phyloP scores from a whole-genome alignment of 805 yeast species.

The Tetrapisispora namnaoensis region DNA sequence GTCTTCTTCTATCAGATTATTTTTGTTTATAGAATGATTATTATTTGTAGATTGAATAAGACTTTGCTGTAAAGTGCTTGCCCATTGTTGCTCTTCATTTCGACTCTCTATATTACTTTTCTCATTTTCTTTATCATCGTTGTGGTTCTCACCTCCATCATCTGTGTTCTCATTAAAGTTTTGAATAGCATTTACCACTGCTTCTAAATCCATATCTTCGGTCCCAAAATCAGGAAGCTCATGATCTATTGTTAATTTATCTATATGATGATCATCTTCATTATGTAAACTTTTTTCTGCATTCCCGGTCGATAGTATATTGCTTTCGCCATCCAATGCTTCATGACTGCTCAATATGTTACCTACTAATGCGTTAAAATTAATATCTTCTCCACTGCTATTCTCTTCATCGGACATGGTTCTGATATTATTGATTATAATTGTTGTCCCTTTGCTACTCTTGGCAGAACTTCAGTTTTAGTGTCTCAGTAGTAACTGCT shows the following conservation, averaged over 20 bases:
- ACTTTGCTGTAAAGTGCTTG: slow-evolving; percentile 23
- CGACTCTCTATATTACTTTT: not conserved
- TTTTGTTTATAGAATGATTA: slow-evolving; percentile 5
- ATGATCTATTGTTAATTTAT: slow-evolving; percentile 6
- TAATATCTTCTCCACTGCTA: slow-evolving; percentile 19
- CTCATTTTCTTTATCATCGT: not conserved
- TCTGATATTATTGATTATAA: not conserved
- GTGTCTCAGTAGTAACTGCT: no score
- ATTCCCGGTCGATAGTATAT: not conserved
- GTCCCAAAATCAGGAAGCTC: slow-evolving; percentile 20
- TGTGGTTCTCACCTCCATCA: not conserved
- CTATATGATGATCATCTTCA: not conserved
- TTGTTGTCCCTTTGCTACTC: not conserved
- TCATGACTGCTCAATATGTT: slow-evolving; percentile 23
- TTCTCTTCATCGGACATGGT: not conserved
- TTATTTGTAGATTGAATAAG: slow-evolving; percentile 10
- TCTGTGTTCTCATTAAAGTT: slow-evolving; percentile 4
- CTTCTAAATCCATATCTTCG: slow-evolving; percentile 30
- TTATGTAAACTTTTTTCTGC: not conserved
- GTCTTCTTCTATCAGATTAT: slow-evolving; percentile 5
- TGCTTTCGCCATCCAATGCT: slow-evolving; percentile 6
- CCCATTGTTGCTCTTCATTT: slow-evolving; percentile 22
- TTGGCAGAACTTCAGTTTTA: no score
- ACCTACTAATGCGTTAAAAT: slow-evolving; percentile 27
- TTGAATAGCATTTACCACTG: slow-evolving; percentile 33